Evolutionary conservation across 441 rosid species (phyloP).

Genomic region (Rhodomyrtus psidioides): DNA sequence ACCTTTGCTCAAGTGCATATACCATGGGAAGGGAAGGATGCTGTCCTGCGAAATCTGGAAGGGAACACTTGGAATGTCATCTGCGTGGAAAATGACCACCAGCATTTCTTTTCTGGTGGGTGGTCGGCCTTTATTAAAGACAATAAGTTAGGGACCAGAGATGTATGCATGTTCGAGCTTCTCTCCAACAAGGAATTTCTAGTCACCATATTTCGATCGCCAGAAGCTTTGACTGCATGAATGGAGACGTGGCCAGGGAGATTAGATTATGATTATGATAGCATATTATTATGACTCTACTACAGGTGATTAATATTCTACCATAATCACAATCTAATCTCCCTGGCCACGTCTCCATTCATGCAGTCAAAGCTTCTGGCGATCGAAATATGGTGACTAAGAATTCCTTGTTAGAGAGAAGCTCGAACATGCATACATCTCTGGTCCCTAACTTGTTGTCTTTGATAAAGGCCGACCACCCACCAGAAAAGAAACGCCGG

Average conservation of each 20-base stretch:
- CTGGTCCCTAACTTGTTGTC: neutral
- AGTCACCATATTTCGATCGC: neutral
- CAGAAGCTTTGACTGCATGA: neutral
- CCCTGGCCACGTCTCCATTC: neutral
- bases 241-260: neutral
- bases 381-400: neutral
- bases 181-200: neutral
- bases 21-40: neutral
- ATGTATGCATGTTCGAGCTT: neutral
- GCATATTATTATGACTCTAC: neutral
- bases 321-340: neutral
- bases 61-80: neutral
- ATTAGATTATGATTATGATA: neutral
- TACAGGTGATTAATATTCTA: no score
- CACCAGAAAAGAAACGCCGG: neutral
- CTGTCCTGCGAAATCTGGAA: neutral
- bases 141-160: neutral
- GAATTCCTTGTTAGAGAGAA: neutral
- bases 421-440: neutral
- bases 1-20: neutral
- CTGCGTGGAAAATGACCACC: neutral
- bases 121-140: neutral
- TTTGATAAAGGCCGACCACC: neutral
- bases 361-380: neutral
- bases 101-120: neutral